A percentile compares a stretch with the other conserved stretches of the same genome.
Evolutionary conservation across 176 grass and related monocot genomes (phyloP).

Genomic region (Musa itinerans): DNA sequence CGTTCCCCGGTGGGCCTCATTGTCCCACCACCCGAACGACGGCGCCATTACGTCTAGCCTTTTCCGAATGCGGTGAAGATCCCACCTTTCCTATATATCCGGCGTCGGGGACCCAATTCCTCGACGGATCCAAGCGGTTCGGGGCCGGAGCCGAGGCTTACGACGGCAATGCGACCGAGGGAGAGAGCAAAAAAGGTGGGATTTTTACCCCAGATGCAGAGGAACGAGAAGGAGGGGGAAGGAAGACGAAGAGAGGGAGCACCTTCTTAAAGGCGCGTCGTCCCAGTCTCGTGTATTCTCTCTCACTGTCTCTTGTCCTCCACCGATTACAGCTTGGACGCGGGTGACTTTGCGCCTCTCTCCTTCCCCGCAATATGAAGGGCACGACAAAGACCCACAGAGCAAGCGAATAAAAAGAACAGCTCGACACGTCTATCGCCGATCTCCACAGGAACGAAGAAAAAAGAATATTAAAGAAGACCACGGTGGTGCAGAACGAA

Average conservation of each 20-base stretch:
- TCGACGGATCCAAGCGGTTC: neutral
- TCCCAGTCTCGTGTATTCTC: neutral
- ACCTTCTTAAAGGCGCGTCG: neutral
- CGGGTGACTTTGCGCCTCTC: neutral
- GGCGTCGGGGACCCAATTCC: neutral
- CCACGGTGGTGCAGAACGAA: neutral
- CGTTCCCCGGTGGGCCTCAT: slow-evolving; percentile 25
- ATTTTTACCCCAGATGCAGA: neutral
- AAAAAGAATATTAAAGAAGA: neutral
- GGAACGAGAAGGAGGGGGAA: neutral
- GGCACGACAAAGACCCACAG: neutral
- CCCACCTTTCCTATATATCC: slow-evolving; percentile 3
- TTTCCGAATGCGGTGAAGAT: neutral
- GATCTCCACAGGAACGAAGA: neutral
- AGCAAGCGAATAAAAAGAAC: neutral
- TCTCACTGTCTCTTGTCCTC: neutral
- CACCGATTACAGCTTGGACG: neutral
- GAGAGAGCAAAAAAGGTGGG: neutral
- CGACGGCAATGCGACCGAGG: slow-evolving; percentile 10
- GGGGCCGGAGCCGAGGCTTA: neutral
- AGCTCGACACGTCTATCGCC: slow-evolving; percentile 2
- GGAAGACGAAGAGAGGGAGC: neutral
- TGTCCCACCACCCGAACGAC: slow-evolving; percentile 29
- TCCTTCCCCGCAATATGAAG: neutral
- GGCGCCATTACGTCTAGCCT: slow-evolving; percentile 22